Evolutionary conservation across 352 stramenopile genomes (phyloP).

Genomic region (Blastocystis sp.): DNA sequence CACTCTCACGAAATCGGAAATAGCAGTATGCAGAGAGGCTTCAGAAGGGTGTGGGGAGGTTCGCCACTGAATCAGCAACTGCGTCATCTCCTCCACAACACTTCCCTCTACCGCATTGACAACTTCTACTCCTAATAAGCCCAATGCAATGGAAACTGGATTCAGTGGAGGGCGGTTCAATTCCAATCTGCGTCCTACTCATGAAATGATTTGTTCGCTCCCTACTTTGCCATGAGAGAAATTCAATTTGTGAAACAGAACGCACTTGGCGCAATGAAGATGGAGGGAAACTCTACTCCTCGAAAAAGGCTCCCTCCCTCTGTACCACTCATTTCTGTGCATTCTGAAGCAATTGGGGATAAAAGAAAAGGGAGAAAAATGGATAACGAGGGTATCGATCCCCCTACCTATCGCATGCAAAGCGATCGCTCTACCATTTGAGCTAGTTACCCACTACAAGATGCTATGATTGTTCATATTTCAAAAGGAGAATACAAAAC

Average conservation of each 20-base stretch:
- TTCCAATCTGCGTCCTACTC: not conserved
- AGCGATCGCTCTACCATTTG: conserved; percentile 70
- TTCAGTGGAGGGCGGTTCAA: not conserved
- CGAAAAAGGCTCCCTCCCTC: not conserved
- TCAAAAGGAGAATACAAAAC: not conserved
- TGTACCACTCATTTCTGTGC: not conserved
- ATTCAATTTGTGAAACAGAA: not conserved
- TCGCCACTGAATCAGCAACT: not conserved
- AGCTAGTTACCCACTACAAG: conserved; percentile 63
- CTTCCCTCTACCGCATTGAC: not conserved
- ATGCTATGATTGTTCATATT: not conserved
- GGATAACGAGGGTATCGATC: conserved; percentile 69
- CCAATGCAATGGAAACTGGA: not conserved
- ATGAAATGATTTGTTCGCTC: not conserved
- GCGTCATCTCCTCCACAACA: not conserved
- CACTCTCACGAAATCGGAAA: not conserved
- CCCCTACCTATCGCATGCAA: conserved; percentile 67
- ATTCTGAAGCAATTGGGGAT: not conserved
- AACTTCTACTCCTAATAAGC: not conserved
- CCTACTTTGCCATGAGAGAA: not conserved
- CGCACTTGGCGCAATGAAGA: conserved; percentile 8
- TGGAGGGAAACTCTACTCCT: conserved; percentile 45
- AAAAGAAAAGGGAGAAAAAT: conserved; percentile 63
- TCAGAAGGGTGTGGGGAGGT: not conserved
- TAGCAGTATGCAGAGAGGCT: not conserved